Conservation (phyloP, 2,329 filamentous ascomycete genomes). For the Albifimbria verrucaria region DNA sequence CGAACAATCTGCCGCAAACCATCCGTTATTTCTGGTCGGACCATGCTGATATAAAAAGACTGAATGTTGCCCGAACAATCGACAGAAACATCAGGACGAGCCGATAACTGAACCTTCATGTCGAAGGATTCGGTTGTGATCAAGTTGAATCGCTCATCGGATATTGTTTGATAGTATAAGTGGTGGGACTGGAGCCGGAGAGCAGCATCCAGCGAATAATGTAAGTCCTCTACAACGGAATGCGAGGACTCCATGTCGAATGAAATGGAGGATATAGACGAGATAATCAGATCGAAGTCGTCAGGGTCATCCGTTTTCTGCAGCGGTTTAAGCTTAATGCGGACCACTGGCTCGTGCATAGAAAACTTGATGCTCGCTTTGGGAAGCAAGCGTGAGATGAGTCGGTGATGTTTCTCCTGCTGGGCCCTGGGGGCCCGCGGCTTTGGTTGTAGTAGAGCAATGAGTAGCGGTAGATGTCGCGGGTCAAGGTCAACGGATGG, state of each 20-base stretch:
- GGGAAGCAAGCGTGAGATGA: slow-evolving; percentile 87
- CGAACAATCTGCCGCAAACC: slow-evolving; percentile 88
- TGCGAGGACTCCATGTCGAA: slow-evolving; percentile 96
- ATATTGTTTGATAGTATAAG: slow-evolving; percentile 90
- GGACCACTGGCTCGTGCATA: slow-evolving; percentile 90
- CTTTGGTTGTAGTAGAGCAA: slow-evolving; percentile 68
- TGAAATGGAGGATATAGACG: slow-evolving; percentile 88
- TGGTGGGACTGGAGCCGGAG: slow-evolving; percentile 82
- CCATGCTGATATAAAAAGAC: slow-evolving; percentile 84
- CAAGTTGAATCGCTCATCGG: slow-evolving; percentile 79
- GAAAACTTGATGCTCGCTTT: slow-evolving; percentile 95
- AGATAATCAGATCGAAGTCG: slow-evolving; percentile 94
- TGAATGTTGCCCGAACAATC: slow-evolving; percentile 76
- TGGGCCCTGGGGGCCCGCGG: slow-evolving; percentile 29
- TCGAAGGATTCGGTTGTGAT: slow-evolving; percentile 86
- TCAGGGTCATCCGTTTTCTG: slow-evolving; percentile 62
- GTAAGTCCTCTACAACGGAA: slow-evolving; percentile 74
- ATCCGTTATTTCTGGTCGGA: slow-evolving; percentile 87
- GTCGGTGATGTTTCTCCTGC: slow-evolving; percentile 54
- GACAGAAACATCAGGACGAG: slow-evolving; percentile 81
- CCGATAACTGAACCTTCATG: slow-evolving; percentile 78
- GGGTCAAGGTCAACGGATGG: slow-evolving; percentile 92
- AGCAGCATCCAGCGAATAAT: slow-evolving; percentile 82
- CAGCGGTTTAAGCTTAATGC: slow-evolving; percentile 82
- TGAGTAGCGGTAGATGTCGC: slow-evolving; percentile 80